These are phyloP conservation scores for Conidiobolus incongruus DNA, from an alignment of 371 early-diverging fungal species.

Conservation along the genomic window DNA sequence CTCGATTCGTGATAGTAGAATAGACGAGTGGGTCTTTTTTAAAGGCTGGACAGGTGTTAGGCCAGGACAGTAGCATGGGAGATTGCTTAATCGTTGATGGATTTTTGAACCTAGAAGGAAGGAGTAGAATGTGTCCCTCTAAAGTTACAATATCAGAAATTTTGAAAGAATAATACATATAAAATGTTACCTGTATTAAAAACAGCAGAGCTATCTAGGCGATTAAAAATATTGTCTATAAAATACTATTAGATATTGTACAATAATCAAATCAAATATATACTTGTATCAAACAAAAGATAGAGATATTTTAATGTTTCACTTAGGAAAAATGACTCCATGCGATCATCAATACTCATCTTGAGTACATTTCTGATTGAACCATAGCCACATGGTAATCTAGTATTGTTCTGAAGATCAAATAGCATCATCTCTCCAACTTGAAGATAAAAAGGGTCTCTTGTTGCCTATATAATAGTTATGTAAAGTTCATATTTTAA, in stretches of 20 bases:
- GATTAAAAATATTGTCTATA: constrained; percentile 23
- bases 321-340: constrained; percentile 88
- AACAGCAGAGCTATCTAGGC: constrained; percentile 45
- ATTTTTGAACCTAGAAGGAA: constrained; percentile 11
- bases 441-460: constrained; percentile 69
- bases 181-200: constrained; percentile 47
- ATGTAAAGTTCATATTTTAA: constrained; percentile 1
- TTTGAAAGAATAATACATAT: background rate
- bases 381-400: constrained; percentile 72
- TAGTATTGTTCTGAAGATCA: constrained; percentile 46
- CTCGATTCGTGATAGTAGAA: constrained; percentile 10
- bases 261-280: background rate
- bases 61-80: background rate
- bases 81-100: background rate
- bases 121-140: constrained; percentile 56
- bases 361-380: constrained; percentile 37
- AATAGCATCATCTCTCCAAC: constrained; percentile 69
- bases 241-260: background rate
- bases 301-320: constrained; percentile 89
- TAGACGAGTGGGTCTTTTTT: constrained; percentile 6
- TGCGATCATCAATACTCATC: constrained; percentile 48
- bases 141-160: background rate
- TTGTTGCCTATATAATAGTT: constrained; percentile 34
- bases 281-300: constrained; percentile 53
- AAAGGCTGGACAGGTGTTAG: constrained; percentile 7